Evolutionary conservation across 257 asterid species (phyloP).

Genomic region (Nicotiana paniculata): DNA sequence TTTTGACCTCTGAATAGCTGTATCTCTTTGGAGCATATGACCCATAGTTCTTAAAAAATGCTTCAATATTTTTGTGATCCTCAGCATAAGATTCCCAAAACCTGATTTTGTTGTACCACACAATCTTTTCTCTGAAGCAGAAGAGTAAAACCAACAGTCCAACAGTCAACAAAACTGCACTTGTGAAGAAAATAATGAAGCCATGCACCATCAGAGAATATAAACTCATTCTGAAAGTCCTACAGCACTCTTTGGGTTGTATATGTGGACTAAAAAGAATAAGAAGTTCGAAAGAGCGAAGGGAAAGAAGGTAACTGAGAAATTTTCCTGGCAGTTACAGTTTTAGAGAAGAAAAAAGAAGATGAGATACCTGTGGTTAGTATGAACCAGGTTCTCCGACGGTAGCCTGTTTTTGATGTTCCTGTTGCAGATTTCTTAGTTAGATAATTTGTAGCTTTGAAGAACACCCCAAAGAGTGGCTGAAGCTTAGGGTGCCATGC

Average conservation of each 20-base stretch:
- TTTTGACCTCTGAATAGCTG: slow-evolving; percentile 20
- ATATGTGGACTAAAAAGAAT: background rate
- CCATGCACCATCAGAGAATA: background rate
- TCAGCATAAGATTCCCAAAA: background rate
- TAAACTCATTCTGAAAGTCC: background rate
- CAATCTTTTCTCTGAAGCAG: background rate
- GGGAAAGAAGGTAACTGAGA: no score
- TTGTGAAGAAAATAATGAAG: background rate
- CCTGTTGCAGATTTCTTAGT: no score
- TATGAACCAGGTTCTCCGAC: no score
- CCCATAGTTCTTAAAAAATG: background rate
- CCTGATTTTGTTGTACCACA: background rate
- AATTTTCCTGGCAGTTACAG: no score
- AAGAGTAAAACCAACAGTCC: slow-evolving; percentile 3
- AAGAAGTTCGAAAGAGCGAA: background rate
- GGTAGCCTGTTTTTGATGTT: no score
- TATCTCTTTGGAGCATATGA: slow-evolving; percentile 14
- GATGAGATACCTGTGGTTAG: no score
- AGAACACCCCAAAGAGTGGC: no score
- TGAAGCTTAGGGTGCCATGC: no score
- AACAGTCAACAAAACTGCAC: background rate
- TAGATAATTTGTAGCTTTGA: no score
- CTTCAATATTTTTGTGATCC: background rate
- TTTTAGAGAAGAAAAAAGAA: no score
- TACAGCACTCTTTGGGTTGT: background rate